Evolutionary conservation across 1,284 basidiomycete genomes (phyloP).

Genomic region (Cryptococcus sp.): DNA sequence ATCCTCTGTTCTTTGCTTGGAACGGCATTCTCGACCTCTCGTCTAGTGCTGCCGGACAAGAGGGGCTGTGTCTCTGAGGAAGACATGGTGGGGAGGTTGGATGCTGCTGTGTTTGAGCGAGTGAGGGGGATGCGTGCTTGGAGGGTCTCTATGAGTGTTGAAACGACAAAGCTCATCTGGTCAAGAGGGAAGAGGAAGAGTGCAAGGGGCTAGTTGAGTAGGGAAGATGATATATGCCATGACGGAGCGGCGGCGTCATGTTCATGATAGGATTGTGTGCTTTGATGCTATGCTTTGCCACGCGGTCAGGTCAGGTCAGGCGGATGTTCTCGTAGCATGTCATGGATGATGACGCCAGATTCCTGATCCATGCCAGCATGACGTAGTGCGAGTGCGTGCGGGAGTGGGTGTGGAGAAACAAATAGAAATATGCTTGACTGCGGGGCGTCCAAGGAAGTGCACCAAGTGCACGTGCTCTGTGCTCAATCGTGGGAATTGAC

Average conservation of each 20-base stretch:
- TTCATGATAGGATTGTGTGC: neutral
- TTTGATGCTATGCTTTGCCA: neutral
- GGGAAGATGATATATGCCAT: neutral
- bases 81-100: constrained; percentile 8
- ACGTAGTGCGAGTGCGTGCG: too few relatives aligned
- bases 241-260: neutral
- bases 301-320: too few relatives aligned
- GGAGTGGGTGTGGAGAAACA: too few relatives aligned
- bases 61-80: constrained; percentile 44
- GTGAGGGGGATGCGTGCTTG: constrained; percentile 13
- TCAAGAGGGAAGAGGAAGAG: neutral
- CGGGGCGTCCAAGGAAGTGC: too few relatives aligned
- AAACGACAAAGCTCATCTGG: constrained; percentile 12
- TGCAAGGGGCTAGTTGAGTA: neutral
- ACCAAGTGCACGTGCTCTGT: too few relatives aligned
- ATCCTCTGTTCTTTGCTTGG: constrained; percentile 38
- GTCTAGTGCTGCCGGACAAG: constrained; percentile 36
- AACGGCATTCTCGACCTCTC: constrained; percentile 30
- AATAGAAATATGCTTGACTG: too few relatives aligned
- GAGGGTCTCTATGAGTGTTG: constrained; percentile 12
- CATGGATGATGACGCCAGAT: too few relatives aligned
- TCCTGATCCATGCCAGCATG: too few relatives aligned
- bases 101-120: constrained; percentile 4
- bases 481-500: too few relatives aligned
- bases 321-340: too few relatives aligned